phyloP scores from a whole-genome alignment of 129 eudicot genomes.

The Ambrosia artemisiifolia region DNA sequence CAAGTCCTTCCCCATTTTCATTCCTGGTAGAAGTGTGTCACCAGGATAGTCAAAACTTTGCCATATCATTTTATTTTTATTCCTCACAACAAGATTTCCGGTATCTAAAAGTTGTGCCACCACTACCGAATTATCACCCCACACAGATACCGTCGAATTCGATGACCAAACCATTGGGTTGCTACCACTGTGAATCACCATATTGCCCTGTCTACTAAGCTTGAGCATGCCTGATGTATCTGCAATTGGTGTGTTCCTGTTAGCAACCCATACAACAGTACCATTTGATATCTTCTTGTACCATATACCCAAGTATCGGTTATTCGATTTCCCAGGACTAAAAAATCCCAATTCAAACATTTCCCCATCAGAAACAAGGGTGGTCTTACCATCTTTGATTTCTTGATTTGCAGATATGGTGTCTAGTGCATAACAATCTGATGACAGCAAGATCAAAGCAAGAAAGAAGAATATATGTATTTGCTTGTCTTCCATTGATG shows the following conservation, averaged over 20 bases:
- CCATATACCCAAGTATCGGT: constrained; percentile 31
- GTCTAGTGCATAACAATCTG: not conserved
- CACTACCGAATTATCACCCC: constrained; percentile 14
- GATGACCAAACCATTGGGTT: constrained; percentile 17
- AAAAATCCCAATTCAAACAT: constrained; percentile 27
- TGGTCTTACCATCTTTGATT: constrained; percentile 24
- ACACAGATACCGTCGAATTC: not conserved
- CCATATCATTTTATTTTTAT: constrained; percentile 28
- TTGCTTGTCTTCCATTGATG: not conserved
- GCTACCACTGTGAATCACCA: not conserved
- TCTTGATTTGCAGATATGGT: constrained; percentile 14
- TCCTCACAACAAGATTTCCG: constrained; percentile 37
- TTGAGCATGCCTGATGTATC: constrained; percentile 15
- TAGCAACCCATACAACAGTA: constrained; percentile 25
- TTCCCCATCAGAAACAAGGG: constrained; percentile 12
- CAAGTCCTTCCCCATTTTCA: constrained; percentile 32
- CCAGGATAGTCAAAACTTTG: constrained; percentile 52
- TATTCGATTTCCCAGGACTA: constrained; percentile 9
- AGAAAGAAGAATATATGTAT: not conserved
- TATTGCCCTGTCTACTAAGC: not conserved
- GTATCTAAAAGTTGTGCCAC: constrained; percentile 28
- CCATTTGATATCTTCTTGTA: constrained; percentile 28
- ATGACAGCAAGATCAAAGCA: not conserved
- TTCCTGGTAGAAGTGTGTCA: constrained; percentile 38
- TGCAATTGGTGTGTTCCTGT: constrained; percentile 15